These are phyloP conservation scores for Heteromeles arbutifolia DNA, from an alignment of 306 rosid species.

Conservation along the genomic window DNA sequence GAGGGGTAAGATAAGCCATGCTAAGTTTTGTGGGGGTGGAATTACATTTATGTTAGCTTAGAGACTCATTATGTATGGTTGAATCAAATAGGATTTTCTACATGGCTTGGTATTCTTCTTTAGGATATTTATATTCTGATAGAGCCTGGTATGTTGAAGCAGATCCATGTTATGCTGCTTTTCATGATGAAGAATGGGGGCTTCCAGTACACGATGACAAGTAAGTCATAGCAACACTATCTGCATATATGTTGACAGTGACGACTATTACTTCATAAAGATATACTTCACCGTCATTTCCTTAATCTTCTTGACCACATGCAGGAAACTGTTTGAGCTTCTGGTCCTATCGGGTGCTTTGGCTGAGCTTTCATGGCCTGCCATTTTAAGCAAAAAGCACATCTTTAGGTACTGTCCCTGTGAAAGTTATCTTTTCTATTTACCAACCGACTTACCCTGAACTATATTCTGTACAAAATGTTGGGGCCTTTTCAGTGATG, in stretches of 20 bases:
- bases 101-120: slow-evolving; percentile 6
- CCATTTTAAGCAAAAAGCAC: slow-evolving; percentile 69
- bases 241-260: slow-evolving; percentile 12
- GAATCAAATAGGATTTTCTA: neutral
- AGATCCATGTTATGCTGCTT: slow-evolving; percentile 61
- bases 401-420: slow-evolving; percentile 52
- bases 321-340: slow-evolving; percentile 78
- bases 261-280: neutral
- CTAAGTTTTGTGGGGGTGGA: neutral
- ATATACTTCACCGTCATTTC: slow-evolving; percentile 10
- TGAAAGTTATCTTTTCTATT: slow-evolving; percentile 1
- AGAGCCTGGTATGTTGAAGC: slow-evolving; percentile 23
- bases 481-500: slow-evolving; percentile 1
- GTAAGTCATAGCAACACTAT: slow-evolving; percentile 33
- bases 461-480: neutral
- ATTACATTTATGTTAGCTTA: neutral
- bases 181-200: slow-evolving; percentile 91
- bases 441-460: slow-evolving; percentile 9
- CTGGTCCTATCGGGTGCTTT: slow-evolving; percentile 70
- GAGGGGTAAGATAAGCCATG: neutral
- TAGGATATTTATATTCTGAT: slow-evolving; percentile 23
- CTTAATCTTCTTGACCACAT: slow-evolving; percentile 24
- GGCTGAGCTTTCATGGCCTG: slow-evolving; percentile 80
- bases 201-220: slow-evolving; percentile 75
- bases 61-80: neutral